Percentiles rank a stretch among this genome's conserved stretches.
These are phyloP conservation scores for Massariosphaeria phaeospora DNA, from an alignment of 495 filamentous ascomycete genomes.

Conservation along the genomic window DNA sequence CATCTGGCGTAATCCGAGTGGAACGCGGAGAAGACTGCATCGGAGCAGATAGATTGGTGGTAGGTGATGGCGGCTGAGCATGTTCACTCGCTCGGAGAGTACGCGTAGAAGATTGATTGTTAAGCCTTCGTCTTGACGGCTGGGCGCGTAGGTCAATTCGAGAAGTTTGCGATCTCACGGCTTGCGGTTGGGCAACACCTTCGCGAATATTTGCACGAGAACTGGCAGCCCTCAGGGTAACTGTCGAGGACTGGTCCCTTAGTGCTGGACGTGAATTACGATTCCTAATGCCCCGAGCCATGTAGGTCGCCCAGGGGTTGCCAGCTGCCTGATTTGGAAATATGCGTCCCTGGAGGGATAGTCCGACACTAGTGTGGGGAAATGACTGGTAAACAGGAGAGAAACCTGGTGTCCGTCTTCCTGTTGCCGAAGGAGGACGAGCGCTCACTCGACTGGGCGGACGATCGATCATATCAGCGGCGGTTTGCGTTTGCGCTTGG, in stretches of 20 bases:
- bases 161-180: slow-evolving; percentile 24
- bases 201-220: slow-evolving; percentile 30
- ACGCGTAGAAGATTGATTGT: slow-evolving; percentile 28
- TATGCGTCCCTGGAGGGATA: slow-evolving; percentile 26
- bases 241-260: slow-evolving; percentile 35
- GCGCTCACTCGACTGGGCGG: slow-evolving; percentile 27
- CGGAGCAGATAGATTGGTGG: not conserved
- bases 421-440: slow-evolving; percentile 26
- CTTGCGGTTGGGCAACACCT: slow-evolving; percentile 9
- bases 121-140: slow-evolving; percentile 30
- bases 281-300: slow-evolving; percentile 19
- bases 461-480: slow-evolving; percentile 31
- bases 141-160: slow-evolving; percentile 29
- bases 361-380: slow-evolving; percentile 17
- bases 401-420: slow-evolving; percentile 22
- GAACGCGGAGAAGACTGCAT: slow-evolving; percentile 2
- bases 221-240: slow-evolving; percentile 30
- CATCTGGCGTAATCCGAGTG: slow-evolving; percentile 17
- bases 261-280: slow-evolving; percentile 31
- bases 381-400: slow-evolving; percentile 22
- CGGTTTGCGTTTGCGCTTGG: slow-evolving; percentile 10
- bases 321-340: slow-evolving; percentile 17
- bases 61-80: slow-evolving; percentile 19
- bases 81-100: slow-evolving; percentile 29
- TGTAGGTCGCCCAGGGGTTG: slow-evolving; percentile 31